Base-by-base conservation (phyloP, 768 basidiomycete genomes). In the Leucogyrophana mollusca region DNA sequence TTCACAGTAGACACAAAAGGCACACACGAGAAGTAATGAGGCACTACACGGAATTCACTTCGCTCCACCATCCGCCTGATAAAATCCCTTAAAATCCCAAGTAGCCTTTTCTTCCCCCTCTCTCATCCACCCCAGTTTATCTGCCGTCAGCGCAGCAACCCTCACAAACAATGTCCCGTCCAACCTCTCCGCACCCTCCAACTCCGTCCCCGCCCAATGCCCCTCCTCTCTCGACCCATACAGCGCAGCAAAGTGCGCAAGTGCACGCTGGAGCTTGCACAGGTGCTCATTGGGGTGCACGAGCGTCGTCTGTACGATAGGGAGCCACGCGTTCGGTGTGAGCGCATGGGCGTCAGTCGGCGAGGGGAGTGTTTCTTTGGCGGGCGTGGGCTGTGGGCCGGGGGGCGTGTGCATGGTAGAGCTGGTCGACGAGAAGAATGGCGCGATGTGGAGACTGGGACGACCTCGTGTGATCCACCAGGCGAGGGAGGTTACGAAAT, bases 311-410 rank as follows among this genome's bases (percentile, higher is more conserved):
- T 72, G 59, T 25, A 72, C 57, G 40, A 72, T 59, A 13, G 60
- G 52, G 36, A 67, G 52, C 70, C 70, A 72, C 2, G 56, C 41
- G 41, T 70, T 72, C 5, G 67, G 62, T 9, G 59, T 62, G 14
- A 42, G 38, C 11, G 65, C 59, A 10, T 37, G 30, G 24, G 50
- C 50, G 16, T 54, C 44, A 11, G 23, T 34, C 16, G 41, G 27
- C 33, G 45, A n/a, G 10, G 50, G 46, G 16, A 36, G 51, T 6
- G 53, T 49, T 17, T 34, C 10, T 4, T 43, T 17, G 18, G 14
- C 25, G 27, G 53, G 51, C 14, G 51, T 34, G 6, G 46, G 43
- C 9, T 20, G 23, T 9, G 53, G 35, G 9, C 51, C 50, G 5
- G 25, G 44, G 43, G 8, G 62, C 55, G 37, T 57, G 44, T 23